phyloP scores from a whole-genome alignment of 1,139 yeast genomes.

The Debaryomycetaceae sp. region DNA sequence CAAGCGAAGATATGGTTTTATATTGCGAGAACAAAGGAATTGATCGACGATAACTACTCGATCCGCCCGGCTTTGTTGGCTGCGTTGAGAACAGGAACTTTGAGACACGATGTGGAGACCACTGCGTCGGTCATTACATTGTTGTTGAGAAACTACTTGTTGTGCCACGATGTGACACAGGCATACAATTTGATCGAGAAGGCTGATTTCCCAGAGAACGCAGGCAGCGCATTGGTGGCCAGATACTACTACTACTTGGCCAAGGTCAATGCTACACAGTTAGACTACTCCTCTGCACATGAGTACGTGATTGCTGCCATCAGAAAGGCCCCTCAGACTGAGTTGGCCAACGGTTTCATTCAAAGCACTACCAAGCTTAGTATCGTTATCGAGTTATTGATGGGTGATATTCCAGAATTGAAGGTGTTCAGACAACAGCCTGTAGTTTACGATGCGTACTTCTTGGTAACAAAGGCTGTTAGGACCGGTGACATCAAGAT shows the following conservation, averaged over 20 bases:
- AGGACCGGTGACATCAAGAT: slow-evolving; percentile 84
- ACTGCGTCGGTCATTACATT: slow-evolving; percentile 84
- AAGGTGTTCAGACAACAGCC: slow-evolving; percentile 71
- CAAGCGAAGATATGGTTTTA: slow-evolving; percentile 95
- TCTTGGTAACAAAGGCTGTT: slow-evolving; percentile 87
- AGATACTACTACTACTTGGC: slow-evolving; percentile 90
- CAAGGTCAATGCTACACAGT: slow-evolving; percentile 84
- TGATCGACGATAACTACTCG: slow-evolving; percentile 53
- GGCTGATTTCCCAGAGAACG: slow-evolving; percentile 79
- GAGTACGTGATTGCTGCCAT: slow-evolving; percentile 90
- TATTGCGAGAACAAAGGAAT: slow-evolving; percentile 75
- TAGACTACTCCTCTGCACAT: slow-evolving; percentile 87
- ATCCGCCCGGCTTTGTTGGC: slow-evolving; percentile 68
- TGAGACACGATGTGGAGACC: slow-evolving; percentile 90
- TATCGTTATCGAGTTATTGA: slow-evolving; percentile 83
- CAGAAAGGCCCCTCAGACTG: slow-evolving; percentile 95
- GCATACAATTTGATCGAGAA: slow-evolving; percentile 90
- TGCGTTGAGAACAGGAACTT: slow-evolving; percentile 82
- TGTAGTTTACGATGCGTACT: slow-evolving; percentile 66
- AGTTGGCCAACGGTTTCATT: slow-evolving; percentile 78
- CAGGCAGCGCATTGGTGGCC: slow-evolving; percentile 86
- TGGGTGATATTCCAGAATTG: slow-evolving; percentile 97
- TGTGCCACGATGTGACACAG: slow-evolving; percentile 76
- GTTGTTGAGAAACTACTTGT: slow-evolving; percentile 74
- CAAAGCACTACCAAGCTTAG: slow-evolving; percentile 88